Evolutionary conservation across 495 filamentous ascomycete species (phyloP).

Genomic region (Talaromyces wortmannii): DNA sequence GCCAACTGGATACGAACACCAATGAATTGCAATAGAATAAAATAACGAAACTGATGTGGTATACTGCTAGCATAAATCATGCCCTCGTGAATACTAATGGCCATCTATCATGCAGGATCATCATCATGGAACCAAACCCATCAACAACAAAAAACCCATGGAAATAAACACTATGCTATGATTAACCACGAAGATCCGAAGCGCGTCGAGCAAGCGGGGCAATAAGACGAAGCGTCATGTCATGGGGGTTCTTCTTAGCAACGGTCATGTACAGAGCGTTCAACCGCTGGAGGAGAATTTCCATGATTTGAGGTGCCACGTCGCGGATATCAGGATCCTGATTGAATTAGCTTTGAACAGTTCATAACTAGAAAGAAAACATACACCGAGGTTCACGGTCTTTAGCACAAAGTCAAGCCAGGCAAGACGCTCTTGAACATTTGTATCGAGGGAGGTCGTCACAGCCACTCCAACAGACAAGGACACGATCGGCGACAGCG

Average conservation of each 20-base stretch:
- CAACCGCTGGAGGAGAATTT: slow-evolving; percentile 61
- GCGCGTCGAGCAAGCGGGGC: slow-evolving; percentile 46
- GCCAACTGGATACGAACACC: too few species aligned
- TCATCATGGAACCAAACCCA: too few species aligned
- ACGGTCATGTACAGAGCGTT: slow-evolving; percentile 65
- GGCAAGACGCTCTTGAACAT: slow-evolving; percentile 58
- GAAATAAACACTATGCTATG: too few species aligned
- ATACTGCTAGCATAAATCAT: too few species aligned
- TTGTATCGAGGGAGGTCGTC: slow-evolving; percentile 59
- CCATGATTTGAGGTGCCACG: slow-evolving; percentile 58
- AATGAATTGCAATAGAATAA: too few species aligned
- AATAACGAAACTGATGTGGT: too few species aligned
- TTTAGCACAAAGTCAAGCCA: slow-evolving; percentile 73
- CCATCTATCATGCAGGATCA: too few species aligned
- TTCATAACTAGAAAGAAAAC: slow-evolving; percentile 5
- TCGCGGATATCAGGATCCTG: slow-evolving; percentile 56
- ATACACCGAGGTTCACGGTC: slow-evolving; percentile 41
- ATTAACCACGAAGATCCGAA: slow-evolving; percentile 36
- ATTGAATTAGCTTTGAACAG: background rate
- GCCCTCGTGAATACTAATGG: too few species aligned
- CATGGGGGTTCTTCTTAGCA: slow-evolving; percentile 51
- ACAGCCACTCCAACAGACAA: slow-evolving; percentile 82
- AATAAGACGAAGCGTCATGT: slow-evolving; percentile 58
- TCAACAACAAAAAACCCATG: too few species aligned
- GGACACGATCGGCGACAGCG: slow-evolving; percentile 65